Evolutionary conservation across 139 green algal genomes (phyloP).

Genomic region (Microglena sp.): DNA sequence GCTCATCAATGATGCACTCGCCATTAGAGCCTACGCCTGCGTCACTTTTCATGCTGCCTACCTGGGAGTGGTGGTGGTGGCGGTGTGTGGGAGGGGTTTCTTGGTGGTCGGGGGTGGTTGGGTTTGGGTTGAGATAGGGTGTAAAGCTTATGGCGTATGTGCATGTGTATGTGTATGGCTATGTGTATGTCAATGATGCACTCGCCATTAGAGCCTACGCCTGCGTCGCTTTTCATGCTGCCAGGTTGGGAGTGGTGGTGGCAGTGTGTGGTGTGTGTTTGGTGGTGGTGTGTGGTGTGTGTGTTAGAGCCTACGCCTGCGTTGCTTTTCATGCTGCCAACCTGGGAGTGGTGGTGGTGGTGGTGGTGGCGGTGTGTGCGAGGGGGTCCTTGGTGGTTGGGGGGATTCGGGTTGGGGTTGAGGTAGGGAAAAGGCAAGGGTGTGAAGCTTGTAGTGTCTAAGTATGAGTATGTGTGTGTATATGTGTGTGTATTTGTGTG

Average conservation of each 20-base stretch:
- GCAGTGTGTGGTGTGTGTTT: too few relatives aligned
- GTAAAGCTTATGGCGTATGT: background rate
- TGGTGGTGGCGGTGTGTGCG: too few relatives aligned
- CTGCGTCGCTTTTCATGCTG: constrained; percentile 24
- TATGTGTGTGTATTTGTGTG: too few relatives aligned
- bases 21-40: constrained; percentile 12
- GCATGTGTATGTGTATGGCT: constrained; percentile 2
- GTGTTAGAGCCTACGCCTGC: constrained; percentile 6
- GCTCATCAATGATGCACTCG: constrained; percentile 31
- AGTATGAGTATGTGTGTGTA: background rate
- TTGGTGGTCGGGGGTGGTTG: background rate
- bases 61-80: too few relatives aligned
- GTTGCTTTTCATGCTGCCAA: constrained; percentile 36
- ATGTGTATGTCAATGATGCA: constrained; percentile 27
- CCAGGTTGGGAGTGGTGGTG: constrained; percentile 27
- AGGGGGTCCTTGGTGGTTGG: background rate
- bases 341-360: too few relatives aligned
- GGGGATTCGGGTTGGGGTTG: background rate
- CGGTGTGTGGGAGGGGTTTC: too few relatives aligned
- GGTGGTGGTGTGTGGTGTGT: too few relatives aligned
- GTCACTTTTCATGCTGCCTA: constrained; percentile 35
- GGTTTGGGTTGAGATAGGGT: background rate
- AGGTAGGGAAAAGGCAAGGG: too few relatives aligned
- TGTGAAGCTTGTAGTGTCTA: background rate
- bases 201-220: constrained; percentile 24